Evolutionary conservation across 257 asterid species (phyloP), one percentile per base, ranked within the genome.

Genomic region (Orobanche coerulescens): DNA sequence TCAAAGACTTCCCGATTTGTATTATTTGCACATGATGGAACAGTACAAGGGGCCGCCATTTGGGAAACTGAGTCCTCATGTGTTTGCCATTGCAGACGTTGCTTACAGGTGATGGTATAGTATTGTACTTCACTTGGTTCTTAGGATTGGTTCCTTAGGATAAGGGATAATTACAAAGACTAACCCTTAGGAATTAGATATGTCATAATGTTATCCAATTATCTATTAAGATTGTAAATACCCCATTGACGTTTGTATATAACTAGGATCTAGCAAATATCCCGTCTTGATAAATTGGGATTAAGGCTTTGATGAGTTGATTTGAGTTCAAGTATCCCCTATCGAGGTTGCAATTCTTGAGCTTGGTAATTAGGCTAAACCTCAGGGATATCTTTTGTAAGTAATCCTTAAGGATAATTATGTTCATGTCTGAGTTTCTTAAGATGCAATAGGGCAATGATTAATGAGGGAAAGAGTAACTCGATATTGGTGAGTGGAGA

Each of bases 401-500:
- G n/a, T 40, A 40, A 40, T 15, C 11, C 6, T 47, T 9, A 16
- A 18, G 46, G 47, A 19, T 66, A 48, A 59, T 28, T 64, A 43
- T 43, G 42, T 62, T 70, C 39, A 26, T 56, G 68, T 51, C 84
- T 79, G 65, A 81, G 67, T 62, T 62, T 58, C 58, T 47, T 71
- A 47, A 70, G 56, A 52, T 78, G 55, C 73, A 73, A 60, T 64
- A 90, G 95, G 91, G 97, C 85, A 55, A 90, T 90, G 95, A 75
- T 64, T 56, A 82, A 78, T 51, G 95, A 90, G 80, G 94, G 88
- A 9, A 81, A 72, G 78, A 86, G 90, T 72, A 86, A 90, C 75
- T 86, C 97, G 30, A 89, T 86, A 67, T 68, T 89, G 71, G 97
- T 89, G 40, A 89, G 95, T 30, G 97, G 97, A 71, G 97, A 89